Percentiles rank a stretch among this genome's conserved stretches.
Conservation (phyloP, 2,329 filamentous ascomycete genomes). For the Sporothrix brasiliensis region DNA sequence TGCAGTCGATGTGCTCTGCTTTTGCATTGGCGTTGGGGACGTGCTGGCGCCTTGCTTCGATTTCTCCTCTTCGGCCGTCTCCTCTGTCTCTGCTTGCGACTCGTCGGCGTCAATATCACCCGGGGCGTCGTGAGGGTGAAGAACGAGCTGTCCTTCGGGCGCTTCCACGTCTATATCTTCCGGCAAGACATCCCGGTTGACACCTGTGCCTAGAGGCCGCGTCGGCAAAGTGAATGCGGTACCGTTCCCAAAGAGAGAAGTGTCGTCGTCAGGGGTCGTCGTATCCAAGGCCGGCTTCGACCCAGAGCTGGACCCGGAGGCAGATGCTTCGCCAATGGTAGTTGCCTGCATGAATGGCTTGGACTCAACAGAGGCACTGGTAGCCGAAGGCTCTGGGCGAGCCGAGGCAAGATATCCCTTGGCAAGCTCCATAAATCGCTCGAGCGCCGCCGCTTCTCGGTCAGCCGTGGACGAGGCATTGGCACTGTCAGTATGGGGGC, state of each 20-base stretch:
- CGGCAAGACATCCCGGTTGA: conserved; percentile 43
- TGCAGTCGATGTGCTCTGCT: neutral
- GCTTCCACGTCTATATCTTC: conserved; percentile 57
- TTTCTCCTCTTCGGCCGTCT: neutral
- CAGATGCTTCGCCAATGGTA: conserved; percentile 16
- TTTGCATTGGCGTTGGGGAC: neutral
- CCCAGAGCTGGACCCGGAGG: conserved; percentile 34
- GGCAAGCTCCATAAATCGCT: neutral
- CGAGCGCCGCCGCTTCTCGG: neutral
- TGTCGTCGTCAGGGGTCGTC: neutral
- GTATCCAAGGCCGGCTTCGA: conserved; percentile 33
- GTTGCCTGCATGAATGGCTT: conserved; percentile 48
- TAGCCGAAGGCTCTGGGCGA: neutral
- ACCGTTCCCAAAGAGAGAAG: conserved; percentile 38
- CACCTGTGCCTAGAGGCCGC: conserved; percentile 34
- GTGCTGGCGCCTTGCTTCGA: neutral
- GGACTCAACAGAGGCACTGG: neutral
- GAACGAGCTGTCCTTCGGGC: conserved; percentile 45
- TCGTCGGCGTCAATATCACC: conserved; percentile 29
- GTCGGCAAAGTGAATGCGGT: conserved; percentile 23
- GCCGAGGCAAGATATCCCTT: neutral
- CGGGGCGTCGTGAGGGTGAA: conserved; percentile 40
- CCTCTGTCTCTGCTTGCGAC: neutral
- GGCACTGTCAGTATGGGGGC: neutral
- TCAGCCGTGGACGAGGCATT: neutral